A percentile compares a stretch with the other conserved stretches of the same genome.
These are phyloP conservation scores for Sarcocystis neurona DNA, from an alignment of 169 alveolate species.

Conservation along the genomic window DNA sequence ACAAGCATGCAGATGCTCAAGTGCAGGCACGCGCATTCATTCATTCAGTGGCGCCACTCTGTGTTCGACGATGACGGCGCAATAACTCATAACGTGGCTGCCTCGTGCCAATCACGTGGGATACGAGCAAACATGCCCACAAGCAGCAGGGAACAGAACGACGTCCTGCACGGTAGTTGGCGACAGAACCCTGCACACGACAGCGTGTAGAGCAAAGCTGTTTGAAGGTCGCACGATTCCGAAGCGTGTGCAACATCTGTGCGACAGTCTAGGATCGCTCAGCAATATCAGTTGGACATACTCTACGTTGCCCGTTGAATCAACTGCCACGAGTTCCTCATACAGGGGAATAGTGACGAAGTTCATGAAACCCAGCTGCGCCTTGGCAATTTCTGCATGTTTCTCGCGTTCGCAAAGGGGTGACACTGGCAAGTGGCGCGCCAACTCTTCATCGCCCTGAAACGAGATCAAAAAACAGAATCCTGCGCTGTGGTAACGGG, in stretches of 20 bases:
- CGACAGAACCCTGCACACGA: neutral
- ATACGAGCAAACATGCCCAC: neutral
- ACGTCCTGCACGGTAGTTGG: neutral
- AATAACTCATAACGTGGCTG: too few species aligned
- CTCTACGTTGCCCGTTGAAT: conserved; percentile 2
- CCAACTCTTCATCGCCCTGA: conserved; percentile 69
- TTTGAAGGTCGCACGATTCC: neutral
- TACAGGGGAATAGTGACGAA: conserved; percentile 37
- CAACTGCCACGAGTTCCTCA: conserved; percentile 10
- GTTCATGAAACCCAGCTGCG: conserved; percentile 83
- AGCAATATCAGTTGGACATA: neutral
- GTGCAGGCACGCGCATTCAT: too few species aligned
- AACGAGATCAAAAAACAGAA: too few species aligned
- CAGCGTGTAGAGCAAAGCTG: neutral
- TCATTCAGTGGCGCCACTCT: too few species aligned
- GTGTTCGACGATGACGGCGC: too few species aligned
- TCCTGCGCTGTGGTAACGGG: too few species aligned
- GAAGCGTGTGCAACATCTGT: neutral
- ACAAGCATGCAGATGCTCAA: too few species aligned
- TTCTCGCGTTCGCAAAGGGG: conserved; percentile 86
- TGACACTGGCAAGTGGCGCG: conserved; percentile 76
- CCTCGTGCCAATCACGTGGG: neutral
- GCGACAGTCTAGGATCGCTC: neutral
- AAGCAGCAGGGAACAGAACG: neutral
- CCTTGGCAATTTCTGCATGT: conserved; percentile 77